These are phyloP conservation scores for Pythium phragmiticola DNA, from an alignment of 352 stramenopile genomes.

Conservation along the genomic window DNA sequence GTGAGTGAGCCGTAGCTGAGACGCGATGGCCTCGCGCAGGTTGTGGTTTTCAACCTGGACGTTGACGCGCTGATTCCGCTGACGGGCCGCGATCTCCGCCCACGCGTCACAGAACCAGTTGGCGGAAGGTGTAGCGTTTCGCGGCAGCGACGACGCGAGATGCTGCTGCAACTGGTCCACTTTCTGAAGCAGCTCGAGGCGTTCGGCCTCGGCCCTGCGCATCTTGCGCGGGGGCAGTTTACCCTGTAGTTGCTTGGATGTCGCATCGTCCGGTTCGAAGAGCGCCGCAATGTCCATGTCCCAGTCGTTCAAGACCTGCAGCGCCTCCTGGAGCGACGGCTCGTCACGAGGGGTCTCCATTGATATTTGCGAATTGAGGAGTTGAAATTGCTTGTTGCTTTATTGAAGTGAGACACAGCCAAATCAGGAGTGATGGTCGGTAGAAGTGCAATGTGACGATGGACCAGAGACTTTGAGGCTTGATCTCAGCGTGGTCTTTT, in stretches of 20 bases:
- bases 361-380: too few species aligned
- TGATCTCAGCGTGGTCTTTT: too few species aligned
- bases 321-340: not conserved
- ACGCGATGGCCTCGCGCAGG: not conserved
- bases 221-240: not conserved
- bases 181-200: not conserved
- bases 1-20: not conserved
- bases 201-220: conserved; percentile 1
- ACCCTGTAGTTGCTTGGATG: not conserved
- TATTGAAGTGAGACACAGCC: too few species aligned
- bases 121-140: too few species aligned
- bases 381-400: too few species aligned
- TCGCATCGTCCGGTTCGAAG: not conserved
- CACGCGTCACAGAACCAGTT: not conserved
- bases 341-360: not conserved
- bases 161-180: not conserved
- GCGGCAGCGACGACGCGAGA: not conserved
- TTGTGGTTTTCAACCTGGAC: conserved; percentile 16
- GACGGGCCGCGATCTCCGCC: not conserved
- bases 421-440: too few species aligned
- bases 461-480: too few species aligned
- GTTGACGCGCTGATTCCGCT: not conserved
- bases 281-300: conserved; percentile 4
- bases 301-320: conserved; percentile 9
- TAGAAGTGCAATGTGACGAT: too few species aligned